Evolutionary conservation across 768 basidiomycete genomes (phyloP), one percentile per base, ranked within the genome.

Genomic region (Lactifluus subvellereus): DNA sequence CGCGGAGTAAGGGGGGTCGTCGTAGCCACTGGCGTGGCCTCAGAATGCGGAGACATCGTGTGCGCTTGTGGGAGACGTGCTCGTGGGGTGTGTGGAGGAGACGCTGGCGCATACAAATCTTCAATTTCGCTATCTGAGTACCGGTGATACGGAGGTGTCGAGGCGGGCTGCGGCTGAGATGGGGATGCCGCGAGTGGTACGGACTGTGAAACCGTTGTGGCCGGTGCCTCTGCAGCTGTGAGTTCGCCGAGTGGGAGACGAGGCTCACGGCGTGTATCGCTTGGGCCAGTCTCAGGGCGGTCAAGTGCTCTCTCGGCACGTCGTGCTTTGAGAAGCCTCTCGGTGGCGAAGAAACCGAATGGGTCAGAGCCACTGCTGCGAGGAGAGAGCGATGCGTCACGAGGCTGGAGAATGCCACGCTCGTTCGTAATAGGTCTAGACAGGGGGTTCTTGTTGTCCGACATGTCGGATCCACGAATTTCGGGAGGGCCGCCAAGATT

Each of bases 41-140:
- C 63, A 22, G 13, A 4, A 9, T 56, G 47, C 13, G 63, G 58
- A 32, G 58, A 43, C 18, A 42, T 47, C 20, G 30, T 52, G 2
- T 64, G 59, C 16, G 48, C n/a, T 2, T 38, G 54, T 20, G 63
- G 63, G 63, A 64, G 53, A 49, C 33, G 67, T 53, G n/a, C 22
- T 27, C 57, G 60, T 13, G 59, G 57, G 4, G 59, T 60, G 59
- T 55, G 64, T 11, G 60, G 64, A 11, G 57, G 54, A 20, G 64
- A 58, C 35, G 59, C 65, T 38, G 67, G 61, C 6, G 59, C 61
- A 54, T 68, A 68, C 27, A 68, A n/a, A 51, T 62, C 67, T 22
- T 68, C 67, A 40, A 68, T 60, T n/a, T 62, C 60, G 53, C 65
- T 66, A 51, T 66, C 65, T 4, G 67, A 68, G 47, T 68, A 68